A percentile compares a stretch with the other conserved stretches of the same genome.
phyloP scores from a whole-genome alignment of 2,329 filamentous ascomycete genomes.

The Sclerotinia trifoliorum region DNA sequence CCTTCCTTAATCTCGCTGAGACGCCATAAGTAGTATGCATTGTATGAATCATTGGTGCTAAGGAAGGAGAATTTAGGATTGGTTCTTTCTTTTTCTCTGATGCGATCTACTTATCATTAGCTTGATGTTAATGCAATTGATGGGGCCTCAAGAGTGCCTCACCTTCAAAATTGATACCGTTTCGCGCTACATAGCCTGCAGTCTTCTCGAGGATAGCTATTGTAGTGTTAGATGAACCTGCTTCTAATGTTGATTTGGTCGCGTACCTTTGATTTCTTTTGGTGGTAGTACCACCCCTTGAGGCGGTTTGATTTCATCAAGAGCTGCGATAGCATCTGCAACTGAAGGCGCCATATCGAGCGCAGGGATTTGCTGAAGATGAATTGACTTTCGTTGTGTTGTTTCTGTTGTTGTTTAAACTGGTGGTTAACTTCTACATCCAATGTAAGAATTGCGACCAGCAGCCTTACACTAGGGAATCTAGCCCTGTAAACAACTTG shows the following conservation, averaged over 20 bases:
- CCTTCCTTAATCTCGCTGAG: constrained; percentile 82
- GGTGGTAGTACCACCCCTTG: constrained; percentile 81
- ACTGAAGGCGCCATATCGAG: constrained; percentile 39
- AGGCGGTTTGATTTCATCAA: constrained; percentile 74
- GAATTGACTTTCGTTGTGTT: neutral
- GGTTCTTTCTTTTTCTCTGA: constrained; percentile 77
- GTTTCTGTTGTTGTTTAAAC: constrained; percentile 12
- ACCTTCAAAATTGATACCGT: constrained; percentile 62
- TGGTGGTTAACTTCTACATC: constrained; percentile 2
- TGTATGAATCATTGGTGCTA: constrained; percentile 75
- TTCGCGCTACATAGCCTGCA: constrained; percentile 80
- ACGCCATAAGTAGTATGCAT: constrained; percentile 87
- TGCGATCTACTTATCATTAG: constrained; percentile 57
- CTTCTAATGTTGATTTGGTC: constrained; percentile 37
- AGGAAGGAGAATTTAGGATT: constrained; percentile 95
- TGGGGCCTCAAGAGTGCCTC: constrained; percentile 26
- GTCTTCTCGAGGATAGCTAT: constrained; percentile 82
- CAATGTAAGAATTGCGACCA: constrained; percentile 4
- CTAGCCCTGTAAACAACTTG: constrained; percentile 3
- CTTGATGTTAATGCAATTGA: neutral
- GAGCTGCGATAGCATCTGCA: constrained; percentile 48
- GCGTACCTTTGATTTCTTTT: constrained; percentile 69
- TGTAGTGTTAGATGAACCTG: constrained; percentile 31
- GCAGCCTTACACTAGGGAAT: constrained; percentile 7
- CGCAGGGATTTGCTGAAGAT: neutral